Percentiles rank a stretch among this genome's conserved stretches.
phyloP scores from a whole-genome alignment of 1,139 yeast species.

The Scheffersomyces titani region DNA sequence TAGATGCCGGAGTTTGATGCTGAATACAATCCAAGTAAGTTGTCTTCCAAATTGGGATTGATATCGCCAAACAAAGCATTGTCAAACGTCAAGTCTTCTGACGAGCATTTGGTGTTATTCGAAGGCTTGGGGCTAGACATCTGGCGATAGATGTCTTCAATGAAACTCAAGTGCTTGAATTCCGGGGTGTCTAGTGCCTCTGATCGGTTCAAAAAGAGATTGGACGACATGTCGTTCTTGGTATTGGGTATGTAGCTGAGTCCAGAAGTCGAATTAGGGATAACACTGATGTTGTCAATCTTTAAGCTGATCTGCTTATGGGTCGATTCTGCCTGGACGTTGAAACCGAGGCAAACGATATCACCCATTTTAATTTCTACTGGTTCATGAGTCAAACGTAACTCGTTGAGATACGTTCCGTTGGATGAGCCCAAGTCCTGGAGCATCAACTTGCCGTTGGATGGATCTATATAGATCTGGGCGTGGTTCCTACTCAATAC shows the following conservation, averaged over 20 bases:
- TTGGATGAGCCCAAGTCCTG: conserved; percentile 89
- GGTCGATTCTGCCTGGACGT: conserved; percentile 78
- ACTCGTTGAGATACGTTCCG: conserved; percentile 88
- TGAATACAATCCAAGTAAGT: conserved; percentile 56
- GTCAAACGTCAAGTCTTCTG: conserved; percentile 46
- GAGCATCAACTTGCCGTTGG: conserved; percentile 67
- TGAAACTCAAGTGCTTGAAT: conserved; percentile 45
- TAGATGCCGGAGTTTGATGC: conserved; percentile 62
- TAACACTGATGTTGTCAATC: conserved; percentile 69
- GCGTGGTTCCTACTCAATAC: conserved; percentile 95
- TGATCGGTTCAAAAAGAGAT: not conserved
- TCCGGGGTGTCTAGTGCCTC: conserved; percentile 21
- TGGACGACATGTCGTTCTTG: not conserved
- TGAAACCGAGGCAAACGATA: conserved; percentile 84
- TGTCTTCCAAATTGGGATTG: conserved; percentile 60
- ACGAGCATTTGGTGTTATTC: not conserved
- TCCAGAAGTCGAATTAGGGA: conserved; percentile 16
- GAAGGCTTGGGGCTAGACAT: conserved; percentile 6
- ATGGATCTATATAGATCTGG: conserved; percentile 74
- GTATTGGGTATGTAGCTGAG: not conserved
- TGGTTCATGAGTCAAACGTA: conserved; percentile 65
- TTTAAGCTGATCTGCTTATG: conserved; percentile 84
- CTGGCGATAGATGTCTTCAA: conserved; percentile 36
- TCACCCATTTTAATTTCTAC: conserved; percentile 73
- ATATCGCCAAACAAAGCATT: conserved; percentile 81